Percentiles rank a stretch among this genome's conserved stretches.
These are phyloP conservation scores for Fomitopsis schrenkii DNA, from an alignment of 1,284 basidiomycete species.

Conservation along the genomic window DNA sequence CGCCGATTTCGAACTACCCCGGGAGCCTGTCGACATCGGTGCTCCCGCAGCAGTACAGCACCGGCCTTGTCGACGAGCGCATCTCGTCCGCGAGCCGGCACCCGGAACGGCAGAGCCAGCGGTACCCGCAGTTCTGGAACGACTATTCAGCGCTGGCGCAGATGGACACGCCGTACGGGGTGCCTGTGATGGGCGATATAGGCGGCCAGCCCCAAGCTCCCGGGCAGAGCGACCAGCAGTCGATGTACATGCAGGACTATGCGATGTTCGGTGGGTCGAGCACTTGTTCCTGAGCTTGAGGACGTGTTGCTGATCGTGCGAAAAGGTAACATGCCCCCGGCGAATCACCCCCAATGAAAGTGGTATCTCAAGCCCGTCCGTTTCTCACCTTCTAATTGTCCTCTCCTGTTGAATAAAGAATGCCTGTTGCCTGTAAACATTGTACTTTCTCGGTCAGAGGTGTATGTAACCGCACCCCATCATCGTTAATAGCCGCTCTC, in stretches of 20 bases:
- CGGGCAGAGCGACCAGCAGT: slow-evolving; percentile 17
- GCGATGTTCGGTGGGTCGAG: slow-evolving; percentile 29
- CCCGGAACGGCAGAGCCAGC: slow-evolving; percentile 23
- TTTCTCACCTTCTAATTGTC: neutral
- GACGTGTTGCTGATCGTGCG: neutral
- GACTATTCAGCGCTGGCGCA: slow-evolving; percentile 57
- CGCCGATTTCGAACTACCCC: slow-evolving; percentile 33
- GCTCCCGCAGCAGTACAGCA: slow-evolving; percentile 67
- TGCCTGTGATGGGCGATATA: slow-evolving; percentile 27
- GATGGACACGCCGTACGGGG: slow-evolving; percentile 42
- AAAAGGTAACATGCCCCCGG: slow-evolving; percentile 19
- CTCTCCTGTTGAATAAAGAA: slow-evolving; percentile 1
- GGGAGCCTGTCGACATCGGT: slow-evolving; percentile 57
- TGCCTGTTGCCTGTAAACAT: neutral
- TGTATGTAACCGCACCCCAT: slow-evolving; percentile 9
- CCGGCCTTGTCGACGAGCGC: slow-evolving; percentile 49
- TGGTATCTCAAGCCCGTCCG: neutral
- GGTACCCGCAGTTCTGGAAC: slow-evolving; percentile 57
- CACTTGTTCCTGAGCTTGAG: neutral
- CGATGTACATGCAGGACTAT: slow-evolving; percentile 27
- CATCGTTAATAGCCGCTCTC: slow-evolving; percentile 18
- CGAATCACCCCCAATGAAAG: slow-evolving; percentile 11
- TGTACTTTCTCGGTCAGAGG: slow-evolving; percentile 4
- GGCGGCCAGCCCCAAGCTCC: slow-evolving; percentile 14
- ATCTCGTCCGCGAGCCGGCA: slow-evolving; percentile 15